Evolutionary conservation across 2,329 filamentous ascomycete species (phyloP).

Genomic region (Oidium heveae): DNA sequence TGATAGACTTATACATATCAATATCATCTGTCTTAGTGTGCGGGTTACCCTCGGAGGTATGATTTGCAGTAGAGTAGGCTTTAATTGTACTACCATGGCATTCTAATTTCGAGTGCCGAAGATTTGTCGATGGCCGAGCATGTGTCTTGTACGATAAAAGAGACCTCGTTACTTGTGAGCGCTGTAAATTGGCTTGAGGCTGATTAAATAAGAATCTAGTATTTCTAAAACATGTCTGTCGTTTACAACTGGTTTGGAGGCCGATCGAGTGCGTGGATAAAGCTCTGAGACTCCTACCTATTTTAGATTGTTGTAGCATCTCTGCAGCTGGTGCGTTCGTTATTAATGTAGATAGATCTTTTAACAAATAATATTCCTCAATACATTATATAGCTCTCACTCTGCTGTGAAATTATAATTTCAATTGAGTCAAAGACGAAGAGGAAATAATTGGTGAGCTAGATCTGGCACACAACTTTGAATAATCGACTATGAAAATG

Average conservation of each 20-base stretch:
- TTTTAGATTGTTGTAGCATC: background rate
- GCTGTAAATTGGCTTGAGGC: background rate
- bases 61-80: background rate
- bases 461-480: too few relatives aligned
- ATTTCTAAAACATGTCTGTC: background rate
- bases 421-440: too few relatives aligned
- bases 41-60: too few relatives aligned
- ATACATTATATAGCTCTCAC: too few relatives aligned
- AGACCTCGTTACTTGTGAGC: background rate
- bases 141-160: background rate
- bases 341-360: too few relatives aligned
- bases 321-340: background rate
- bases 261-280: background rate
- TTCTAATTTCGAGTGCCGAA: background rate
- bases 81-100: background rate
- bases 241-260: background rate
- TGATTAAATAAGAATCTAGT: background rate
- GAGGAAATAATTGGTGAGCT: too few relatives aligned
- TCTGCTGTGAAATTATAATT: too few relatives aligned
- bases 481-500: too few relatives aligned
- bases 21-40: background rate
- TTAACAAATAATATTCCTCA: too few relatives aligned
- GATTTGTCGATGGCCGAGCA: background rate
- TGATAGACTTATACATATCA: conserved; percentile 14
- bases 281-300: background rate